A percentile compares a stretch with the other conserved stretches of the same genome.
These are phyloP conservation scores for Plectosphaerella sp. DNA, from an alignment of 2,329 filamentous ascomycete genomes.

Conservation along the genomic window DNA sequence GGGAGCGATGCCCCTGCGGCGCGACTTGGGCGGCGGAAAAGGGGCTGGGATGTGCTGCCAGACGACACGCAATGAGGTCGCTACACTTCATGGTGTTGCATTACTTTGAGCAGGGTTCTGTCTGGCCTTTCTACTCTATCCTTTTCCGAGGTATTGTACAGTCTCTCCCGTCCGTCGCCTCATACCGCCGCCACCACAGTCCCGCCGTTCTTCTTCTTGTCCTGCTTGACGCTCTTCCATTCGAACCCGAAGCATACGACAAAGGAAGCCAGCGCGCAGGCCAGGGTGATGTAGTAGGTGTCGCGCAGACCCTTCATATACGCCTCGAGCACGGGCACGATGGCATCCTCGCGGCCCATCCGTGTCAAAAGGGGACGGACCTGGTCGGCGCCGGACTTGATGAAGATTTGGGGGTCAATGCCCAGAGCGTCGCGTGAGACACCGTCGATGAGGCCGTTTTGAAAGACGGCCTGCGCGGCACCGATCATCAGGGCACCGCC, in stretches of 20 bases:
- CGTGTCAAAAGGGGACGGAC: constrained; percentile 37
- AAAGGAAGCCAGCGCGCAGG: constrained; percentile 41
- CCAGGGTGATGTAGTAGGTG: constrained; percentile 48
- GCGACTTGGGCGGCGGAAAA: constrained; percentile 4
- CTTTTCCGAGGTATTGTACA: neutral
- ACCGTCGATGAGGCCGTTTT: constrained; percentile 54
- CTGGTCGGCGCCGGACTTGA: constrained; percentile 49
- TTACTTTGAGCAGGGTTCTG: neutral
- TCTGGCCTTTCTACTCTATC: neutral
- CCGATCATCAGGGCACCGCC: constrained; percentile 63
- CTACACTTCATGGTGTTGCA: too few species aligned
- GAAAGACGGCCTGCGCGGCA: constrained; percentile 63
- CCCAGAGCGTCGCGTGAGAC: constrained; percentile 38
- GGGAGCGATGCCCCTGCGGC: constrained; percentile 24
- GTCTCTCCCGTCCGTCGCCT: neutral
- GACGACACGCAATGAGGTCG: constrained; percentile 31
- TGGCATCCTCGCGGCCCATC: constrained; percentile 34
- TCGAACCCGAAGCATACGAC: constrained; percentile 36
- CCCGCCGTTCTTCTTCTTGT: constrained; percentile 20
- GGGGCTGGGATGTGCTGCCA: constrained; percentile 33
- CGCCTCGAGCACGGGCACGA: constrained; percentile 37
- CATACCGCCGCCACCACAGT: constrained; percentile 17
- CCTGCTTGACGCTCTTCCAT: constrained; percentile 52
- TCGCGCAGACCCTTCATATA: constrained; percentile 46
- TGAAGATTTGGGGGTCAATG: constrained; percentile 43